These are phyloP conservation scores for Termitomyces sp. DNA, from an alignment of 768 basidiomycete genomes.

Conservation along the genomic window DNA sequence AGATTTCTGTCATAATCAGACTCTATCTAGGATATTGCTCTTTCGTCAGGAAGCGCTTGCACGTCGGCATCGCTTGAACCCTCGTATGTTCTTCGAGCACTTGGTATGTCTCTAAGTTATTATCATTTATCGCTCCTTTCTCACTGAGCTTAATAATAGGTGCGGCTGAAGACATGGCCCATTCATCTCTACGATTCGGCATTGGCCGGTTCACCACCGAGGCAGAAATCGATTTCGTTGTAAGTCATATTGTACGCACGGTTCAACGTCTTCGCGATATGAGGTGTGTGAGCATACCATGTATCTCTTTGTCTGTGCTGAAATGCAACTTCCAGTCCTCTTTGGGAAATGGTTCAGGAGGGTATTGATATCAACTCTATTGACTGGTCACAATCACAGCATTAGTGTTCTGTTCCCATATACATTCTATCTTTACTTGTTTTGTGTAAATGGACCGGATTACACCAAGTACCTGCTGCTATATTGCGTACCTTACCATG, in stretches of 20 bases:
- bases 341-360: constrained; percentile 99
- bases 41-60: constrained; percentile 97
- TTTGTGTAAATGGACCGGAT: neutral
- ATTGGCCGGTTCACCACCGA: constrained; percentile 98
- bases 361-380: constrained; percentile 95
- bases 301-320: constrained; percentile 4
- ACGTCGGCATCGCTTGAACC: constrained; percentile 98
- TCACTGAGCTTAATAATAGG: constrained; percentile 34
- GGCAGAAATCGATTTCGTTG: constrained; percentile 92
- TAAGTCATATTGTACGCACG: constrained; percentile 80
- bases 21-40: constrained; percentile 73
- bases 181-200: constrained; percentile 95
- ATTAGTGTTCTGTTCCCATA: constrained; percentile 37
- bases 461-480: neutral
- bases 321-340: constrained; percentile 46
- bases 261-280: constrained; percentile 89
- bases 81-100: constrained; percentile 93
- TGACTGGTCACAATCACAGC: constrained; percentile 93
- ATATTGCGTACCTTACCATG: neutral
- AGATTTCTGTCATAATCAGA: constrained; percentile 4
- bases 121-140: neutral
- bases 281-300: constrained; percentile 47
- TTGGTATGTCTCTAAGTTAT: constrained; percentile 45
- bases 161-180: constrained; percentile 98
- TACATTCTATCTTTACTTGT: constrained; percentile 7